Conservation (phyloP, 352 stramenopile genomes). For the Globisporangium recalcitrans region DNA sequence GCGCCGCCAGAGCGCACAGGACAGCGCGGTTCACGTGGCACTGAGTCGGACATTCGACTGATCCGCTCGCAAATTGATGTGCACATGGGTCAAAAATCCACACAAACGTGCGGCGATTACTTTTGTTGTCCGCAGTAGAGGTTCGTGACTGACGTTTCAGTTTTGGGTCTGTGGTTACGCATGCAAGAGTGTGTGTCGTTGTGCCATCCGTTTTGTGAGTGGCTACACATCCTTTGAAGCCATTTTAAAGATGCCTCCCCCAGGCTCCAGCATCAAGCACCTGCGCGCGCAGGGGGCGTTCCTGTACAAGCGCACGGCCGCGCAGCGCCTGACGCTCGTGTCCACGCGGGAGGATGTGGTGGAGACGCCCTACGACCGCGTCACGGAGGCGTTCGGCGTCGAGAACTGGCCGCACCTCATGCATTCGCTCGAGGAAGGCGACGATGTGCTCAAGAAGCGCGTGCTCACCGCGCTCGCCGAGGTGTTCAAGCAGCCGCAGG, state of each 20-base stretch:
- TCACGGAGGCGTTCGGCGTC: conserved; percentile 58
- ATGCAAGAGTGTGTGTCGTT: not conserved
- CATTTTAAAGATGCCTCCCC: not conserved
- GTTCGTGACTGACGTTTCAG: too few species aligned
- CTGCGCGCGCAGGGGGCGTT: conserved; percentile 46
- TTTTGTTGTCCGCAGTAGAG: conserved; percentile 6
- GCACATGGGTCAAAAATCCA: too few species aligned
- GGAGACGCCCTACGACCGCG: conserved; percentile 51
- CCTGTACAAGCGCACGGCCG: conserved; percentile 59
- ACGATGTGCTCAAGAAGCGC: conserved; percentile 41
- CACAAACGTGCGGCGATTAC: not conserved
- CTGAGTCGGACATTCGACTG: not conserved
- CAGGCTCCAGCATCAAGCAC: conserved; percentile 37
- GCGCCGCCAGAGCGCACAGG: conserved; percentile 1
- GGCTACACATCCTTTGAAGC: not conserved
- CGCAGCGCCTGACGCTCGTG: conserved; percentile 57
- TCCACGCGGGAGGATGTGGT: conserved; percentile 42
- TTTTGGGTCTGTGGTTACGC: conserved; percentile 7
- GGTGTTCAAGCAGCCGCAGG: conserved; percentile 56
- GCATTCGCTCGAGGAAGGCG: conserved; percentile 48
- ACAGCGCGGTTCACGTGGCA: not conserved
- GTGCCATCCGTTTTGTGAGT: conserved; percentile 2
- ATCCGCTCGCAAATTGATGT: too few species aligned
- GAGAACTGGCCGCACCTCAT: conserved; percentile 72
- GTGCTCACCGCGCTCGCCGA: conserved; percentile 40